phyloP scores from a whole-genome alignment of 805 yeast species.

The Yarrowia deformans region DNA sequence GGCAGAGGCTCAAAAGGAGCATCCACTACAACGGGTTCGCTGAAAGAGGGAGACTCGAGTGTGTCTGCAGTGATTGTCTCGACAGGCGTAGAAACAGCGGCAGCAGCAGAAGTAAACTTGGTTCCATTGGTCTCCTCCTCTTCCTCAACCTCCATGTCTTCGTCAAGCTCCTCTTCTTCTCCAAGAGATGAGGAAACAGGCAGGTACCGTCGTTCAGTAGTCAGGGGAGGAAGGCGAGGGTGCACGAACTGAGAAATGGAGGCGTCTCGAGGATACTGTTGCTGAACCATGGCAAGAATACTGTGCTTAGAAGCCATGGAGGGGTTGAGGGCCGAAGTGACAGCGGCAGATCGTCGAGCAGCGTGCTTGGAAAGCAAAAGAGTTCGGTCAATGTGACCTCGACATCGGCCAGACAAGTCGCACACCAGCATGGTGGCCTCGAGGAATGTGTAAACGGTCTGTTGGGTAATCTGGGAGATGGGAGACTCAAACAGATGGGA shows the following conservation, averaged over 20 bases:
- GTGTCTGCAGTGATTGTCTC: neutral
- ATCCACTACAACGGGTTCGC: neutral
- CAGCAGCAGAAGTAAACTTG: neutral
- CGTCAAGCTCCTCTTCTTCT: slow-evolving; percentile 10
- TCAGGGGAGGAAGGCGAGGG: slow-evolving; percentile 72
- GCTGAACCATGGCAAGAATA: slow-evolving; percentile 72
- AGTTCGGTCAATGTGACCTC: slow-evolving; percentile 60
- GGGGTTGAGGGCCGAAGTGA: slow-evolving; percentile 70
- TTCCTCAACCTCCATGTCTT: slow-evolving; percentile 12
- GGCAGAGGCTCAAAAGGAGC: slow-evolving; percentile 2
- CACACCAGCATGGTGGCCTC: slow-evolving; percentile 57
- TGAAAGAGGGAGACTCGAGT: neutral
- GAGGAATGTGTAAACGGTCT: slow-evolving; percentile 57
- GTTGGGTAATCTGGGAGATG: slow-evolving; percentile 13
- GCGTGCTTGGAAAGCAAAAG: slow-evolving; percentile 52
- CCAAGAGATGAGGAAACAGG: slow-evolving; percentile 37
- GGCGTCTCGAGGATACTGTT: slow-evolving; percentile 58
- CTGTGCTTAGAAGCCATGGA: slow-evolving; percentile 65
- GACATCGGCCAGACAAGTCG: slow-evolving; percentile 66
- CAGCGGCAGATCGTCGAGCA: slow-evolving; percentile 51
- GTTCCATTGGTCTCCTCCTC: slow-evolving; percentile 1
- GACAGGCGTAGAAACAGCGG: neutral
- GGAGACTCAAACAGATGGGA: slow-evolving; percentile 42
- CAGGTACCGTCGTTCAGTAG: slow-evolving; percentile 40
- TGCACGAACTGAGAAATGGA: slow-evolving; percentile 65